Evolutionary conservation across 257 asterid genomes (phyloP), one percentile per base, ranked within the genome.

Genomic region (Solanum peruvianum): DNA sequence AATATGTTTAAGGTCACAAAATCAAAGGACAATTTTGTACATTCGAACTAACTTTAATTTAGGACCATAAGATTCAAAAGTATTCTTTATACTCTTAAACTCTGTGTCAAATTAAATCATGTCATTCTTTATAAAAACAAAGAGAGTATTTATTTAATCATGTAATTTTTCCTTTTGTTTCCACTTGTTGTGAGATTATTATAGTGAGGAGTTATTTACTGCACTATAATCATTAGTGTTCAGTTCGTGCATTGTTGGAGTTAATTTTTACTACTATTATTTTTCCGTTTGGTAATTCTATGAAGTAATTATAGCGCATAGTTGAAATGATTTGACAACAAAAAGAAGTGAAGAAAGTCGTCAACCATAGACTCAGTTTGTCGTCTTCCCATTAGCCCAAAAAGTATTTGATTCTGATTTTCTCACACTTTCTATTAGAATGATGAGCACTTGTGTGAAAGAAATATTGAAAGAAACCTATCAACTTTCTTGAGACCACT

Each of bases 241-340:
- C 64, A 78, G 41, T 77, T 45, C 84, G 66, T 78, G 66, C 39
- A 7, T 25, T 44, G 15, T 77, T 77, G 62, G 20, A 77, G 14
- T 44, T 14, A 77, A 44, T 25, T 45, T 78, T 41, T 75, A 21
- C 64, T 75, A 21, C 64, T 78, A 25, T 49, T 44, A 45, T n/a
- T 78, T 78, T 44, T 45, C 27, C 41, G 29, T 78, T 78, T 44
- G 64, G 64, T 78, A 45, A 44, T 78, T 78, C 64, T 27, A 27
- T 78, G 66, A 78, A 52, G n/a, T 78, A 78, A 45, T 78, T 78
- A 44, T 78, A 45, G 41, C 81, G 39, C 83, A 76, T 31, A 76
- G 23, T 11, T n/a, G 37, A 20, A 42, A 45, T 78, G 66, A 78
- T 78, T 78, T 78, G 84, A 78, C 84, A 78, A 45, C 84, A 78